A percentile compares a stretch with the other conserved stretches of the same genome.
Conservation (phyloP, 2,329 filamentous ascomycete species). For the Magnaporthiopsis rhizophila region DNA sequence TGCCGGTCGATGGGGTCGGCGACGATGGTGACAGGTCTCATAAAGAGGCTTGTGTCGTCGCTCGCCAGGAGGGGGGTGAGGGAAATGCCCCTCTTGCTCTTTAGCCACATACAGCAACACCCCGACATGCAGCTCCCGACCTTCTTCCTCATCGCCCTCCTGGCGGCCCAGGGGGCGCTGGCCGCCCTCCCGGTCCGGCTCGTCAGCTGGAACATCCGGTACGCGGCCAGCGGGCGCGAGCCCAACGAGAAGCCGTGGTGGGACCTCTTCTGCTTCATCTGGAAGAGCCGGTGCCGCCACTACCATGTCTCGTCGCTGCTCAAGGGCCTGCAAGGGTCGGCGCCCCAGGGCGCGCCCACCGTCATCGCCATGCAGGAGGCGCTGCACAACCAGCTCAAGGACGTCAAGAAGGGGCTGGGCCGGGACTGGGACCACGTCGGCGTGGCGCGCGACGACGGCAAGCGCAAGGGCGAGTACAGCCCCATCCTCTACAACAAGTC, state of each 20-base stretch:
- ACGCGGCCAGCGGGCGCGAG: slow-evolving; percentile 30
- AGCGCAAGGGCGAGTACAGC: slow-evolving; percentile 55
- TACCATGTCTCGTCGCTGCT: slow-evolving; percentile 32
- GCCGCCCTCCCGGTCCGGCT: slow-evolving; percentile 24
- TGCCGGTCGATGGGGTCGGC: background rate
- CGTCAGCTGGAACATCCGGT: slow-evolving; percentile 41
- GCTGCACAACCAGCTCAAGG: slow-evolving; percentile 25
- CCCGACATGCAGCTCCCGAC: slow-evolving; percentile 2
- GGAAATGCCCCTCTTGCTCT: background rate
- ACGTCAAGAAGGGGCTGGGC: slow-evolving; percentile 4
- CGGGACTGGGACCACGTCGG: slow-evolving; percentile 44
- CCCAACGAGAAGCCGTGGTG: slow-evolving; percentile 34
- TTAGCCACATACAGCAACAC: too few relatives aligned
- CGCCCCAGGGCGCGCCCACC: background rate
- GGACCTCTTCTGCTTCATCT: slow-evolving; percentile 27
- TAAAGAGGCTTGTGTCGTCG: background rate
- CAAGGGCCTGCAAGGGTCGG: slow-evolving; percentile 27
- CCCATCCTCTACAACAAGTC: slow-evolving; percentile 56
- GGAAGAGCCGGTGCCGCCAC: slow-evolving; percentile 22
- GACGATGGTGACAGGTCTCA: background rate
- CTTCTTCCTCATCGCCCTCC: background rate
- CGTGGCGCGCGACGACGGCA: slow-evolving; percentile 52
- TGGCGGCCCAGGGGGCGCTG: slow-evolving; percentile 1
- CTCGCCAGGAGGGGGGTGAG: too few relatives aligned
- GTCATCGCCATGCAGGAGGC: slow-evolving; percentile 34